Evolutionary conservation across 768 basidiomycete species (phyloP).

Genomic region (Antrodiella citrinella): DNA sequence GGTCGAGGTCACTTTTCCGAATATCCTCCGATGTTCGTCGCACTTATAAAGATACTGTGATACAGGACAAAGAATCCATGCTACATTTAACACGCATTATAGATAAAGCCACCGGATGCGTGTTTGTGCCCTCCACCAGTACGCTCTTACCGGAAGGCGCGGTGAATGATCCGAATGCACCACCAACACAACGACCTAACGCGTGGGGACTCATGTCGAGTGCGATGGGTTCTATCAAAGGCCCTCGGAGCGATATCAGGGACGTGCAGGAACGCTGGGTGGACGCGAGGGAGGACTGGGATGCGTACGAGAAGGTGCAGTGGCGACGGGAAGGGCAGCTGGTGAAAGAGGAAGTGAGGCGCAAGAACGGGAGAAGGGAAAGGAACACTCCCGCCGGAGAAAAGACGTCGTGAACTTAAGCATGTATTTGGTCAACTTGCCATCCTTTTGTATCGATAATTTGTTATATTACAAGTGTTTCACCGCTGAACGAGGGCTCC

Average conservation of each 20-base stretch:
- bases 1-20: conserved; percentile 59
- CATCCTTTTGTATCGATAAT: background rate
- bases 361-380: background rate
- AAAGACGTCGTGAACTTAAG: background rate
- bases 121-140: conserved; percentile 60
- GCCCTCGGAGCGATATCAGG: conserved; percentile 43
- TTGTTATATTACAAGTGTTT: too few species aligned
- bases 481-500: too few species aligned
- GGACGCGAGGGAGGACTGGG: conserved; percentile 76
- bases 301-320: conserved; percentile 67
- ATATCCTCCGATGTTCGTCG: background rate
- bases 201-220: conserved; percentile 58
- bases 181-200: conserved; percentile 50
- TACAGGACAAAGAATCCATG: conserved; percentile 92
- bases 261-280: conserved; percentile 94
- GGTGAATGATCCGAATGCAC: conserved; percentile 23
- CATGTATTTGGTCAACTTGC: too few species aligned
- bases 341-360: conserved; percentile 32
- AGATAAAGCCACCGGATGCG: conserved; percentile 88
- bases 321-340: conserved; percentile 73
- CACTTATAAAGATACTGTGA: background rate
- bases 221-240: conserved; percentile 47
- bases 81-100: conserved; percentile 74
- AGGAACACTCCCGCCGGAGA: background rate
- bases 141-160: conserved; percentile 25